phyloP scores from a whole-genome alignment of 1,284 basidiomycete genomes.

The Sporisorium scitamineum region DNA sequence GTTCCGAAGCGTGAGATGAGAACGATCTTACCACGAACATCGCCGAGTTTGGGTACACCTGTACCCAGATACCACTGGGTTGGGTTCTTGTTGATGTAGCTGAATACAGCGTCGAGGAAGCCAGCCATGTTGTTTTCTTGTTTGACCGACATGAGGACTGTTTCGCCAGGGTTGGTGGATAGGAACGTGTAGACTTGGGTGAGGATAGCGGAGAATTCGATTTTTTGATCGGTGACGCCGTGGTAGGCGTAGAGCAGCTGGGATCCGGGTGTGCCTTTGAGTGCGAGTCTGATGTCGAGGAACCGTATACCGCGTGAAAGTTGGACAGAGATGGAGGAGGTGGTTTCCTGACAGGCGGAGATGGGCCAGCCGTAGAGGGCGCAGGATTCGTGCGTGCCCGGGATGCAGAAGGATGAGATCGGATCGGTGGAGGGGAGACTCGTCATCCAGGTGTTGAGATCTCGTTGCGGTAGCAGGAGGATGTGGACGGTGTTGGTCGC shows the following conservation, averaged over 20 bases:
- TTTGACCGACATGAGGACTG: constrained; percentile 53
- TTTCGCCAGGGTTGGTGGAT: constrained; percentile 24
- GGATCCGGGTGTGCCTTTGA: constrained; percentile 31
- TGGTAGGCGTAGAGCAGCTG: constrained; percentile 56
- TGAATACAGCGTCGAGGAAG: constrained; percentile 35
- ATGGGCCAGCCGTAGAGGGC: constrained; percentile 60
- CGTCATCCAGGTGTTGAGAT: constrained; percentile 36
- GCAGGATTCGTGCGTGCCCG: constrained; percentile 59
- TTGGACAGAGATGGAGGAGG: constrained; percentile 31
- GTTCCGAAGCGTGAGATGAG: constrained; percentile 49
- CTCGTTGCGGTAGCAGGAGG: constrained; percentile 31
- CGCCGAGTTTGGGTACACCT: constrained; percentile 39
- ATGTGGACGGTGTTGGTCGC: constrained; percentile 37
- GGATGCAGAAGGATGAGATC: constrained; percentile 47
- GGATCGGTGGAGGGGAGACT: constrained; percentile 27
- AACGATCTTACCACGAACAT: constrained; percentile 50
- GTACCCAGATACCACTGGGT: constrained; percentile 38
- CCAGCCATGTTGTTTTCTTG: constrained; percentile 45
- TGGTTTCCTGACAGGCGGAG: constrained; percentile 47
- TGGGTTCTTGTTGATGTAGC: constrained; percentile 29
- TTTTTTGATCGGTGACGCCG: constrained; percentile 50
- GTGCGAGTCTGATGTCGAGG: constrained; percentile 54
- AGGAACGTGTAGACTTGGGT: constrained; percentile 45
- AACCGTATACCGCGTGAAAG: constrained; percentile 53
- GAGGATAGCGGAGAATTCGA: constrained; percentile 49